Evolutionary conservation across 208 protist species (phyloP).

Genomic region (Endotrypanum monterogeii): DNA sequence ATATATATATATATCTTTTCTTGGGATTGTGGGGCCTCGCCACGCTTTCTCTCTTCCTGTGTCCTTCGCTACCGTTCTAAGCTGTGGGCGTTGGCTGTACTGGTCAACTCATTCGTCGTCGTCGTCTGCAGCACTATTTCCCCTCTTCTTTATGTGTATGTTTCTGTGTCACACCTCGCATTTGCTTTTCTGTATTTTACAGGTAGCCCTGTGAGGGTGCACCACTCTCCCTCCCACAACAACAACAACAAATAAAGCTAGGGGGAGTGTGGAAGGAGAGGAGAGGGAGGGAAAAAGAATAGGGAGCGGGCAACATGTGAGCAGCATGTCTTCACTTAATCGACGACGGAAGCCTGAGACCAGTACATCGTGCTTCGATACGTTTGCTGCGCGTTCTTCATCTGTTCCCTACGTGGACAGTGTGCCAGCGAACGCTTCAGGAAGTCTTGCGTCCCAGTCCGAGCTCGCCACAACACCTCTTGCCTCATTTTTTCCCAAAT

Average conservation of each 20-base stretch:
- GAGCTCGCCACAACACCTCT: not conserved
- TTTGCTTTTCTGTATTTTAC: too few relatives aligned
- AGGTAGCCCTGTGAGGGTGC: too few relatives aligned
- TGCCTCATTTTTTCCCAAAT: not conserved
- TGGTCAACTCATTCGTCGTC: not conserved
- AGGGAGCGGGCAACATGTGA: too few relatives aligned
- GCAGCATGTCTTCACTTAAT: not conserved
- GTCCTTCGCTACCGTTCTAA: not conserved
- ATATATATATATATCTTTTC: too few relatives aligned
- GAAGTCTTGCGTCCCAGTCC: not conserved
- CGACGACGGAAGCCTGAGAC: not conserved
- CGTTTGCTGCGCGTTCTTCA: not conserved
- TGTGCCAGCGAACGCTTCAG: not conserved
- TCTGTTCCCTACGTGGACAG: not conserved
- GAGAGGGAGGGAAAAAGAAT: too few relatives aligned
- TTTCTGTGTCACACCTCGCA: too few relatives aligned
- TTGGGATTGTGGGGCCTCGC: not conserved
- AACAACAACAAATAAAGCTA: too few relatives aligned
- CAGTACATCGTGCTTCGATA: not conserved
- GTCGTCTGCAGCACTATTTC: not conserved
- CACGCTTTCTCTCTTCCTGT: not conserved
- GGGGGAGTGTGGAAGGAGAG: too few relatives aligned
- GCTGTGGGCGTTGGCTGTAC: not conserved
- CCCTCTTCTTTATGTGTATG: too few relatives aligned
- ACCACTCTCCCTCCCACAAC: too few relatives aligned